Evolutionary conservation across 106 monocot species (phyloP).

Genomic region (Platanthera guangdongensis): DNA sequence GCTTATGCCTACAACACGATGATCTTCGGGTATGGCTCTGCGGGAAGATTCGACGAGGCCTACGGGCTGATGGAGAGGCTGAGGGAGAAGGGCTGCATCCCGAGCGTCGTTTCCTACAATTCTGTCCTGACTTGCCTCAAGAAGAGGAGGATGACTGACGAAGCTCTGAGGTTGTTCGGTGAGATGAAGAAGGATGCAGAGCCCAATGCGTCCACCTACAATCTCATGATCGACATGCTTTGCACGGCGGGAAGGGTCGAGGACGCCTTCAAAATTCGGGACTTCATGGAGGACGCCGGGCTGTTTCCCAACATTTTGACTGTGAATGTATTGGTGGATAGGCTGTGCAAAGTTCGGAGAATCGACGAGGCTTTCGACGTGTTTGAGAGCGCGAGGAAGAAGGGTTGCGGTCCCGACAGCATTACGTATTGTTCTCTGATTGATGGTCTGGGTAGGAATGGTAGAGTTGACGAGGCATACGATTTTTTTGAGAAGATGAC

Average conservation of each 20-base stretch:
- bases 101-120: slow-evolving; percentile 93
- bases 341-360: slow-evolving; percentile 72
- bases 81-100: slow-evolving; percentile 93
- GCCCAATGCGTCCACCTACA: slow-evolving; percentile 78
- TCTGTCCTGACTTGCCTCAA: slow-evolving; percentile 89
- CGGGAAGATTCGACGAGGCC: slow-evolving; percentile 73
- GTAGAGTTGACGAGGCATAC: slow-evolving; percentile 85
- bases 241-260: slow-evolving; percentile 58
- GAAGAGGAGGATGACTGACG: slow-evolving; percentile 60
- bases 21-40: slow-evolving; percentile 98
- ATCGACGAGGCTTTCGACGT: slow-evolving; percentile 64
- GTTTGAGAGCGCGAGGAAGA: slow-evolving; percentile 53
- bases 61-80: slow-evolving; percentile 64
- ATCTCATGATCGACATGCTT: slow-evolving; percentile 77
- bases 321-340: slow-evolving; percentile 83
- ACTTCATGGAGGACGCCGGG: slow-evolving; percentile 61
- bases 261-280: slow-evolving; percentile 48
- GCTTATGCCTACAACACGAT: slow-evolving; percentile 94
- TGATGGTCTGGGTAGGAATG: slow-evolving; percentile 81
- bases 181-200: slow-evolving; percentile 94
- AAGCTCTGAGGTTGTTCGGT: slow-evolving; percentile 70
- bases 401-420: slow-evolving; percentile 54
- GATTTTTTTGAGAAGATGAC: slow-evolving; percentile 80
- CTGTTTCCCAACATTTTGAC: slow-evolving; percentile 87
- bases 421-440: slow-evolving; percentile 89